Percentiles rank a stretch among this genome's conserved stretches.
These are phyloP conservation scores for Ceratocystiopsis brevicomis DNA, from an alignment of 2,329 filamentous ascomycete species.

Conservation along the genomic window DNA sequence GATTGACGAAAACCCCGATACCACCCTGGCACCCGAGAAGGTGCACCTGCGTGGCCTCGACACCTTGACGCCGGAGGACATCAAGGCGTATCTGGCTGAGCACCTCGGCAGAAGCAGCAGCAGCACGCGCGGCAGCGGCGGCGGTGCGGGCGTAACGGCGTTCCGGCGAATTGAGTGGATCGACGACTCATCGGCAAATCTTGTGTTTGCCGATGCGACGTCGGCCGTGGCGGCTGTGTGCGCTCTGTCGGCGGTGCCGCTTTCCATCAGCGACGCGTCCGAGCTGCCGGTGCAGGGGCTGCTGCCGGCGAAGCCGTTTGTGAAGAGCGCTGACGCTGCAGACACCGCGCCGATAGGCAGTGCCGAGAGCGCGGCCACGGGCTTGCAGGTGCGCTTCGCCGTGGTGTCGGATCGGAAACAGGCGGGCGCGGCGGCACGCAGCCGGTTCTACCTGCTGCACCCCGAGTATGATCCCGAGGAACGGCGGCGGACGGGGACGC, in stretches of 20 bases:
- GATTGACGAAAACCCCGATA: constrained; percentile 11
- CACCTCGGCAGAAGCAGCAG: constrained; percentile 37
- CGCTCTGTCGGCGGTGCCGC: constrained; percentile 25
- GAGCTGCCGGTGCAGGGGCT: constrained; percentile 42
- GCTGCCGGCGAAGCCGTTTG: constrained; percentile 49
- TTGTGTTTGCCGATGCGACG: constrained; percentile 47
- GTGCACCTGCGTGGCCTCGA: constrained; percentile 75
- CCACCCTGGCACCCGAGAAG: constrained; percentile 33
- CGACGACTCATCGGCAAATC: constrained; percentile 76
- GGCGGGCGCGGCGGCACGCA: constrained; percentile 57
- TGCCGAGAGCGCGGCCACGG: constrained; percentile 45
- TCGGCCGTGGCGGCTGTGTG: constrained; percentile 34
- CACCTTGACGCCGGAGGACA: constrained; percentile 59
- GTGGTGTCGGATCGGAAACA: constrained; percentile 63
- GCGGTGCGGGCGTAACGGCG: constrained; percentile 22
- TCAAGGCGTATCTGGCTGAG: constrained; percentile 54
- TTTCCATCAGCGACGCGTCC: constrained; percentile 32
- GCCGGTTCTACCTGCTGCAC: constrained; percentile 81
- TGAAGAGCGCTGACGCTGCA: constrained; percentile 40
- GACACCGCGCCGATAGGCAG: constrained; percentile 14
- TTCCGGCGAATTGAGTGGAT: constrained; percentile 73
- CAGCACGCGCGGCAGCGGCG: constrained; percentile 12
- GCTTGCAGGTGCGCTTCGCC: constrained; percentile 55
- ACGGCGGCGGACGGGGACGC: constrained; percentile 30
- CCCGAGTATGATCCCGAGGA: constrained; percentile 75